A percentile compares a stretch with the other conserved stretches of the same genome.
phyloP scores from a whole-genome alignment of 495 filamentous ascomycete species.

The Neurospora cerealis region DNA sequence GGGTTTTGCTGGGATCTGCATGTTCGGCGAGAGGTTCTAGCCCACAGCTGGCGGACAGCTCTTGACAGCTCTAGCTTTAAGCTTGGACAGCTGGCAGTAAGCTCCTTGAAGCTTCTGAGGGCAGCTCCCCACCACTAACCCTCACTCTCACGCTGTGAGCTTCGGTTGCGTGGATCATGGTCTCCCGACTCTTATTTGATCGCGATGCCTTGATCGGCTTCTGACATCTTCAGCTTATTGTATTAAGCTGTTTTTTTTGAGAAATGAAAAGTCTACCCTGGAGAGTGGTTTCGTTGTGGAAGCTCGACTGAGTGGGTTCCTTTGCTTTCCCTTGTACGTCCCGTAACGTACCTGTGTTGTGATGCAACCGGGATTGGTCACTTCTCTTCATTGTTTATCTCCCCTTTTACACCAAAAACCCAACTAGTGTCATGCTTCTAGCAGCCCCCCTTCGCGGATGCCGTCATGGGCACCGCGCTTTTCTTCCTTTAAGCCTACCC shows the following conservation, averaged over 20 bases:
- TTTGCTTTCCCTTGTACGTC: neutral
- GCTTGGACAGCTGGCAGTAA: neutral
- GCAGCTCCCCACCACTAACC: neutral
- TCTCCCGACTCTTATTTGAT: neutral
- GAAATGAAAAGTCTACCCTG: neutral
- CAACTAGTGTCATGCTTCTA: slow-evolving; percentile 10
- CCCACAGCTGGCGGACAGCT: neutral
- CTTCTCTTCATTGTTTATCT: neutral
- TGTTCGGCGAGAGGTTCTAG: neutral
- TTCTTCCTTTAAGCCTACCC: neutral
- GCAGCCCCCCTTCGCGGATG: slow-evolving; percentile 2
- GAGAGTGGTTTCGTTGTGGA: neutral
- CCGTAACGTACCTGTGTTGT: neutral
- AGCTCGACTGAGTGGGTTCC: neutral
- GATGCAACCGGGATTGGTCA: neutral
- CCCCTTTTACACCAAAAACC: neutral
- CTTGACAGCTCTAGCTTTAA: neutral
- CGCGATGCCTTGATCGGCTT: neutral
- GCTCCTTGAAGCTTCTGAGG: neutral
- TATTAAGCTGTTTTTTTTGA: neutral
- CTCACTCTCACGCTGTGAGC: neutral
- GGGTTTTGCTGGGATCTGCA: neutral
- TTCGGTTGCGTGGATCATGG: neutral
- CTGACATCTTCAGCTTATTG: neutral
- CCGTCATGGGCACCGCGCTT: slow-evolving; percentile 9